Base-by-base conservation (phyloP, 805 yeast species). In the Dipodascus albidus region DNA sequence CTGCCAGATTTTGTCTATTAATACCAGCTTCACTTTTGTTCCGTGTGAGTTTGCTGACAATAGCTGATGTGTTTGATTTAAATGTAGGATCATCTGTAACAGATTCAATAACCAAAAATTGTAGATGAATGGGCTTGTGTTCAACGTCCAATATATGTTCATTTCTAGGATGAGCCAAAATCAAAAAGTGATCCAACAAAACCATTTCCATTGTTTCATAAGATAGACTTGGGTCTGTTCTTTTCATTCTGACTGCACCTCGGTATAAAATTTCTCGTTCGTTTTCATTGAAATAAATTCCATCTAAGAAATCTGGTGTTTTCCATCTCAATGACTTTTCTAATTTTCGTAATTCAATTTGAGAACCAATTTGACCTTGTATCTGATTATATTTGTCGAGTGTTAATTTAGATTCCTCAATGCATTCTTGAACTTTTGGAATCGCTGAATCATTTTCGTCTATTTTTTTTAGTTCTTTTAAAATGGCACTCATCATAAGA, bases 181-280 rank as follows among this genome's bases (percentile, higher is more conserved):
- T 63, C 49, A 87, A 67, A 60, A 74, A 85, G 61, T 87, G 85
- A 62, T 87, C 95, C 52, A 87, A 67, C 27, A 87, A 67, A 20
- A 86, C 78, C 22, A 85, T 60, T 38, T 38, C 20, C 20, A 17
- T 38, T 4, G 44, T 38, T 14, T 38, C 44, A 38, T 38, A 38
- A 38, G 44, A 38, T 11, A 38, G 44, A 15, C 9, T 31, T 8
- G 44, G 20, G 20, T 38, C 44, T 11, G 44, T 11, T 14, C 20
- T 4, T 14, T 38, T 38, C 44, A 38, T 17, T 19, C n/a, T 17
- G 6, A 38, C 44, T 17, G 20, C 3, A 11, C 44, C 44, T 38
- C 20, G 4, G 20, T 38, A 17, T 14, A 38, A 38, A 38, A 38
- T 38, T 38, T 38, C 44, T 6, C 44, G 17, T 14, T 38, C 44